Percentiles rank a stretch among this genome's conserved stretches.
phyloP scores from a whole-genome alignment of 2,329 filamentous ascomycete species.

The Xylariaceae sp. region DNA sequence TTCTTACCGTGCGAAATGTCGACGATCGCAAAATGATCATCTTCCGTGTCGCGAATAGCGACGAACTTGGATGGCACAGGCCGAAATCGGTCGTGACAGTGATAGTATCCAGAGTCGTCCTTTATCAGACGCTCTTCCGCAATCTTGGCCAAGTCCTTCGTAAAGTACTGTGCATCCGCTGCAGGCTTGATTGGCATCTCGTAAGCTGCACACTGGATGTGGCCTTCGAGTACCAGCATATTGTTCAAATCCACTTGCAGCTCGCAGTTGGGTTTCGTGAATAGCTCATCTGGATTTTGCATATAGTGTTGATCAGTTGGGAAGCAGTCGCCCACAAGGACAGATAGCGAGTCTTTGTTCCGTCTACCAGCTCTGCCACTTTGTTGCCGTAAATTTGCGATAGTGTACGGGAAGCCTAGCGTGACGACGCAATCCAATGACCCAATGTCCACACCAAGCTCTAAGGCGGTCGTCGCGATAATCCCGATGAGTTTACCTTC shows the following conservation, averaged over 20 bases:
- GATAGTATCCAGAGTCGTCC: slow-evolving; percentile 78
- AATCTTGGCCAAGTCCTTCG: slow-evolving; percentile 64
- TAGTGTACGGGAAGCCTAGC: slow-evolving; percentile 91
- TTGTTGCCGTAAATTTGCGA: slow-evolving; percentile 91
- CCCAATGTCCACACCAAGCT: slow-evolving; percentile 93
- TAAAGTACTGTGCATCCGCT: slow-evolving; percentile 76
- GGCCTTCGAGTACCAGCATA: slow-evolving; percentile 85
- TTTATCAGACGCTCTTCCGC: slow-evolving; percentile 68
- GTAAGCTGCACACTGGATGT: slow-evolving; percentile 90
- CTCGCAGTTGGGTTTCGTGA: slow-evolving; percentile 84
- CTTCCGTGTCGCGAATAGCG: slow-evolving; percentile 79
- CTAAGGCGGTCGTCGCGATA: slow-evolving; percentile 86
- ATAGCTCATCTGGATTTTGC: slow-evolving; percentile 90
- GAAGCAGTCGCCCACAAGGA: slow-evolving; percentile 85
- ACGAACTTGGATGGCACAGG: slow-evolving; percentile 80
- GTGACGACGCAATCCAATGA: slow-evolving; percentile 90
- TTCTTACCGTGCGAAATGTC: slow-evolving; percentile 82
- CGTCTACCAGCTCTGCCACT: slow-evolving; percentile 87
- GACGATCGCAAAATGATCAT: slow-evolving; percentile 91
- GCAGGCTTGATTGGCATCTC: slow-evolving; percentile 87
- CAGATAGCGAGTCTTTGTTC: slow-evolving; percentile 88
- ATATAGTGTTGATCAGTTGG: slow-evolving; percentile 95
- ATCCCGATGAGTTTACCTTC: slow-evolving; percentile 90
- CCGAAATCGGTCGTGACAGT: slow-evolving; percentile 83
- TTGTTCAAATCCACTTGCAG: slow-evolving; percentile 90